phyloP scores from a whole-genome alignment of 2,329 filamentous ascomycete genomes.

The Sclerotinia sclerotiorum region DNA sequence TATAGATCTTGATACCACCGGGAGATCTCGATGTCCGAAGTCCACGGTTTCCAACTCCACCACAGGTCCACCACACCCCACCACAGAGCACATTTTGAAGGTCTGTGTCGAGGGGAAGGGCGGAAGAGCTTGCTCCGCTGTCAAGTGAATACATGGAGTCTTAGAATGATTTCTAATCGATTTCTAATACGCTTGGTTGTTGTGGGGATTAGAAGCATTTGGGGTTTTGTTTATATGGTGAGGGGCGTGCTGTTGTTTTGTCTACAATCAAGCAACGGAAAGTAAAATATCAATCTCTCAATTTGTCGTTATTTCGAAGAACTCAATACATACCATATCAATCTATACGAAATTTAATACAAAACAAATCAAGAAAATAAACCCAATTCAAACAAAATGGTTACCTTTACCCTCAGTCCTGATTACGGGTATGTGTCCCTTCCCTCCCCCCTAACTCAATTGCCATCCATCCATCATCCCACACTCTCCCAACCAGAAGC shows the following conservation, averaged over 20 bases:
- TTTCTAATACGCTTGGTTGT: conserved; percentile 1
- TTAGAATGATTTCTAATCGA: background rate
- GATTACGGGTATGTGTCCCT: conserved; percentile 38
- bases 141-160: too few relatives aligned
- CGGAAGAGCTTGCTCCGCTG: too few relatives aligned
- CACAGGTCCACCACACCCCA: too few relatives aligned
- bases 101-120: too few relatives aligned
- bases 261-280: background rate
- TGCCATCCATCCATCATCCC: background rate
- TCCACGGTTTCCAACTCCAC: too few relatives aligned
- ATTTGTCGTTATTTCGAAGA: background rate
- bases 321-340: background rate
- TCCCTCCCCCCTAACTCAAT: background rate
- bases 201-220: background rate
- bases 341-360: background rate
- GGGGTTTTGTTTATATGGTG: background rate
- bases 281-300: background rate
- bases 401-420: conserved; percentile 35
- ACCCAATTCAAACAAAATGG: conserved; percentile 29
- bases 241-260: background rate
- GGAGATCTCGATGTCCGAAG: too few relatives aligned
- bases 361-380: background rate
- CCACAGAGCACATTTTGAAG: too few relatives aligned
- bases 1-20: too few relatives aligned
- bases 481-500: background rate